Evolutionary conservation across 1,139 yeast genomes (phyloP), one percentile per base, ranked within the genome.

Genomic region (Hansenula sp.): DNA sequence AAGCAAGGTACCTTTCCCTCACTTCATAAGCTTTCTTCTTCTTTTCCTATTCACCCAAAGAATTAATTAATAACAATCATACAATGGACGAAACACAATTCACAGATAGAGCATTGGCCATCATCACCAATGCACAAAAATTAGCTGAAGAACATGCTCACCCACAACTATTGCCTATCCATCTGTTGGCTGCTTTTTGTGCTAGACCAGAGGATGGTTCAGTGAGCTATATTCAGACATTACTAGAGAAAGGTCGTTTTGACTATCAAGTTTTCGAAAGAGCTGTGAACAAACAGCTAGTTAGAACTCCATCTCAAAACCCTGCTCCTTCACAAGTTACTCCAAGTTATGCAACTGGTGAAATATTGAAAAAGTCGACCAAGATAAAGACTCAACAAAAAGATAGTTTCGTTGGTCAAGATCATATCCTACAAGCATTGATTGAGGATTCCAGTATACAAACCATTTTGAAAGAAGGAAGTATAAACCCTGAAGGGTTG

Each of bases 361-460:
- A 83, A 62, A 76, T 88, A 27, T 67, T 89, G 44, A 75, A 77
- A 50, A 77, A 77, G 38, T 91, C 96, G 15, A 74, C 75, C 38
- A 85, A 88, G 60, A 79, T 89, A 54, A 85, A 86, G 66, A 74
- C 81, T 43, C 87, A 85, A 57, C 99, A 93, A 62, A 93, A 93
- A 65, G 99, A 93, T 66, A 74, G 83, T 32, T 93, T 79, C 60
- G 78, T 93, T 47, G 99, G 96, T 1, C 98, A 93, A 67, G 99
- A 93, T 66, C 99, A 93, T 64, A 69, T 93, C 16, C 70, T 94
- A 42, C 72, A 89, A 50, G 97, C 98, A 0, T 70, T 94, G 42
- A 70, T 93, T 45, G 94, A 90, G 33, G 97, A 91, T 55, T 64
- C 77, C 4, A 71, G 86, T 3, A 75, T 91, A 38, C 77, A 86